Conservation (phyloP, 139 green algal species). For the Micractinium sp. region DNA sequence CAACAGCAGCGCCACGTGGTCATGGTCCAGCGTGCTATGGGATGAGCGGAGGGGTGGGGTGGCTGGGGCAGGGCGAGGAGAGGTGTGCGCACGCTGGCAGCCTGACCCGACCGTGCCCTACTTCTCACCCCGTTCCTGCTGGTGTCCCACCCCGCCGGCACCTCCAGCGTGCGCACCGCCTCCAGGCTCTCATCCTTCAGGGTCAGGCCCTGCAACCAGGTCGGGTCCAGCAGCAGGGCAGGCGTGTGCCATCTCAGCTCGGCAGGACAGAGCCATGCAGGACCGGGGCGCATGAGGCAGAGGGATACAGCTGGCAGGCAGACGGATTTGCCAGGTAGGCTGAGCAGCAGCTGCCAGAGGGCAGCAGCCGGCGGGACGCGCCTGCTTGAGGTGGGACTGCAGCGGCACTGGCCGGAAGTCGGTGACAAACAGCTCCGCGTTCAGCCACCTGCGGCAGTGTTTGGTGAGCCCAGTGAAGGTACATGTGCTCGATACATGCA, state of each 20-base stretch:
- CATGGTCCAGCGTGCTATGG: slow-evolving; percentile 50
- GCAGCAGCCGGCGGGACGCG: background rate
- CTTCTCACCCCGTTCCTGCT: slow-evolving; percentile 8
- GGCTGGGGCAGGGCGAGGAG: background rate
- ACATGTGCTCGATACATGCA: background rate
- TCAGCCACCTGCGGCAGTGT: slow-evolving; percentile 76
- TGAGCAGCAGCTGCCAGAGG: background rate
- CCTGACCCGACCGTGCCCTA: background rate
- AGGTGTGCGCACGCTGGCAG: no score
- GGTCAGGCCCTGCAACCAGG: slow-evolving; percentile 19
- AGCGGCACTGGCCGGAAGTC: slow-evolving; percentile 89
- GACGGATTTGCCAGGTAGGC: no score
- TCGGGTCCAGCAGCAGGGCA: no score
- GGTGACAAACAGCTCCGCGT: slow-evolving; percentile 84
- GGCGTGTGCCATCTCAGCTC: no score
- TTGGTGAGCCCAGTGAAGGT: background rate
- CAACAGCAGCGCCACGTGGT: slow-evolving; percentile 56
- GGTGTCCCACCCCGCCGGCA: slow-evolving; percentile 22
- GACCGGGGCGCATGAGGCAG: background rate
- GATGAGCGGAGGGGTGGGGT: background rate
- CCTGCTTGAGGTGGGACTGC: slow-evolving; percentile 73
- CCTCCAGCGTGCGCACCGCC: slow-evolving; percentile 55
- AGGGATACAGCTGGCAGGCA: no score
- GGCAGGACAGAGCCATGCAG: background rate
- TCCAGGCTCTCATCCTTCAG: slow-evolving; percentile 53